Conservation (phyloP, 768 basidiomycete species). For the Suillus ampliporus region DNA sequence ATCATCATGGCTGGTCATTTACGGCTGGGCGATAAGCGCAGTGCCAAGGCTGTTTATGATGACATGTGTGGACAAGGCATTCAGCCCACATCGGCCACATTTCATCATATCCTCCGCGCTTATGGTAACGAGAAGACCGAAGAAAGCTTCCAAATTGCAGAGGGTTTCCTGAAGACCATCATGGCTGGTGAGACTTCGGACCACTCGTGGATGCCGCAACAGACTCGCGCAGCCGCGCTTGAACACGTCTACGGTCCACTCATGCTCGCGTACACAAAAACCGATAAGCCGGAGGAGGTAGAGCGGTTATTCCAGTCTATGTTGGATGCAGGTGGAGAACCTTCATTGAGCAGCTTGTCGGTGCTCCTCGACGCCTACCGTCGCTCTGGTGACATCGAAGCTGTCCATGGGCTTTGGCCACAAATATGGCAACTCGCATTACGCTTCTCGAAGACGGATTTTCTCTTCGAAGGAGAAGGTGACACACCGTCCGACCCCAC, state of each 20-base stretch:
- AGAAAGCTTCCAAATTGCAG: constrained; percentile 62
- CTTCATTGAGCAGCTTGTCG: constrained; percentile 64
- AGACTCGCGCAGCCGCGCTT: constrained; percentile 49
- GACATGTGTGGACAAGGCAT: constrained; percentile 74
- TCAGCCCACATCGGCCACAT: constrained; percentile 70
- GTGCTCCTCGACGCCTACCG: constrained; percentile 78
- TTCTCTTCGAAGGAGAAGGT: constrained; percentile 37
- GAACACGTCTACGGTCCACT: constrained; percentile 68
- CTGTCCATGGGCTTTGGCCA: constrained; percentile 69
- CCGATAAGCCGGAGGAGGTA: constrained; percentile 54
- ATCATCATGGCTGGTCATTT: constrained; percentile 80
- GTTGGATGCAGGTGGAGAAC: constrained; percentile 57
- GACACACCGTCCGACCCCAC: constrained; percentile 14
- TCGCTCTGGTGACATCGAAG: constrained; percentile 56
- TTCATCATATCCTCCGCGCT: constrained; percentile 66
- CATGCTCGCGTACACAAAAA: constrained; percentile 54
- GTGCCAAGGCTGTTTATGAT: constrained; percentile 70
- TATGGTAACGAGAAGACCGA: constrained; percentile 56
- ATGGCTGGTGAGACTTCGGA: constrained; percentile 41
- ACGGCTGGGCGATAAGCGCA: constrained; percentile 51
- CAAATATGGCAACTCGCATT: constrained; percentile 65
- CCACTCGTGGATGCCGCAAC: constrained; percentile 44
- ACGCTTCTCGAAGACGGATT: constrained; percentile 41
- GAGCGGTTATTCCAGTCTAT: constrained; percentile 61
- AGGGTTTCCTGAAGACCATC: constrained; percentile 65